phyloP scores from a whole-genome alignment of 192 early-diverging fungal genomes.

The Backusella morwellensis region DNA sequence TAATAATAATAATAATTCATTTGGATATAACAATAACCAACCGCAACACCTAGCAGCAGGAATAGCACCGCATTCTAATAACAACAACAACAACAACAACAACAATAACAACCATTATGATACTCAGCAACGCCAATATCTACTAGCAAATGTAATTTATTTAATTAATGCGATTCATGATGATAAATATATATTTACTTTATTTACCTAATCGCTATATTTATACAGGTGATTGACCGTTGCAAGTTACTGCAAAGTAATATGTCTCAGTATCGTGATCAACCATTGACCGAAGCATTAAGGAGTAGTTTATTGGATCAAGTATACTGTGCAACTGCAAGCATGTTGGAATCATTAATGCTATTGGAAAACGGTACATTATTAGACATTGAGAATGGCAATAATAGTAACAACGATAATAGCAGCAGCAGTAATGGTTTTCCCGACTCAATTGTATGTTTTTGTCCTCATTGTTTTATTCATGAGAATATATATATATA shows the following conservation, averaged over 20 bases:
- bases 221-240: neutral
- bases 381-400: neutral
- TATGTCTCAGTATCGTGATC: neutral
- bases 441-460: neutral
- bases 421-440: neutral
- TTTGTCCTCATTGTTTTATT: neutral
- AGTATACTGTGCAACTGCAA: neutral
- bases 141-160: neutral
- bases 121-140: neutral
- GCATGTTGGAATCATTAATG: neutral
- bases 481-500: neutral
- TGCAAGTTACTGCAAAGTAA: neutral
- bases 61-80: neutral
- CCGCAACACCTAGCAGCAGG: neutral
- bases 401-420: neutral
- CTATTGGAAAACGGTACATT: neutral
- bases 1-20: neutral
- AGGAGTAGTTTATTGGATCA: slow-evolving; percentile 3
- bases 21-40: neutral
- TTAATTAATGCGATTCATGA: neutral
- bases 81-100: neutral
- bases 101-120: neutral
- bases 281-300: neutral
- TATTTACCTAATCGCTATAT: neutral
- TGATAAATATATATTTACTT: neutral